These are phyloP conservation scores for Cladosporium oxysporum DNA, from an alignment of 2,329 filamentous ascomycete genomes.

Conservation along the genomic window DNA sequence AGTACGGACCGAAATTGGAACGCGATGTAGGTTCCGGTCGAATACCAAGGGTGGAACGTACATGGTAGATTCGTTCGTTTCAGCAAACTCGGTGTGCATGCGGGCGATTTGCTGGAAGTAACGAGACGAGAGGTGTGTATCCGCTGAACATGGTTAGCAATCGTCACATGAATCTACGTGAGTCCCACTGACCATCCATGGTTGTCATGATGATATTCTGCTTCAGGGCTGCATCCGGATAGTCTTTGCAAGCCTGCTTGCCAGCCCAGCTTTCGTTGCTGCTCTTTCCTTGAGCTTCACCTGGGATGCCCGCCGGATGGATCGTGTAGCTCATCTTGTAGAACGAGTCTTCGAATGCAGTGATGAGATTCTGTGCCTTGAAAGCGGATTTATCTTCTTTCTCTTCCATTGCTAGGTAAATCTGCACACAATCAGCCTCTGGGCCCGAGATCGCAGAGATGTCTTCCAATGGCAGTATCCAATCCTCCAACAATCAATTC, in stretches of 20 bases:
- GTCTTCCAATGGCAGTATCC: background rate
- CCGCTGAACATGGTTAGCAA: conserved; percentile 50
- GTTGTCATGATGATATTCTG: conserved; percentile 69
- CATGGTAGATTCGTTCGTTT: conserved; percentile 62
- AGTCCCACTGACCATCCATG: conserved; percentile 64
- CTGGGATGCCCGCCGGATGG: conserved; percentile 65
- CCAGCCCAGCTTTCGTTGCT: conserved; percentile 74
- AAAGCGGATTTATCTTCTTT: conserved; percentile 62
- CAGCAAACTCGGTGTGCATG: conserved; percentile 62
- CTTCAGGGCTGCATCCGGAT: conserved; percentile 50
- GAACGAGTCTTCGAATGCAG: conserved; percentile 65
- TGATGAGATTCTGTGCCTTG: conserved; percentile 64
- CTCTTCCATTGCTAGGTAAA: conserved; percentile 73
- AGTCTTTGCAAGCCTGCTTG: conserved; percentile 64
- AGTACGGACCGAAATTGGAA: conserved; percentile 68
- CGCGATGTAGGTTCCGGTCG: conserved; percentile 69
- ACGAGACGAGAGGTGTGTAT: conserved; percentile 68
- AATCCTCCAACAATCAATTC: background rate
- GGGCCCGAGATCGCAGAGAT: background rate
- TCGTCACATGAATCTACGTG: conserved; percentile 12
- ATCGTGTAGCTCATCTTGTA: conserved; percentile 67
- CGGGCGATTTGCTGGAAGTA: conserved; percentile 67
- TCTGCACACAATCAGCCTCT: conserved; percentile 45
- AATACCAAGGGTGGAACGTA: conserved; percentile 73
- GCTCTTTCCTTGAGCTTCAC: conserved; percentile 72